Evolutionary conservation across 2,329 filamentous ascomycete genomes (phyloP).

Genomic region (Aspergillus fischeri): DNA sequence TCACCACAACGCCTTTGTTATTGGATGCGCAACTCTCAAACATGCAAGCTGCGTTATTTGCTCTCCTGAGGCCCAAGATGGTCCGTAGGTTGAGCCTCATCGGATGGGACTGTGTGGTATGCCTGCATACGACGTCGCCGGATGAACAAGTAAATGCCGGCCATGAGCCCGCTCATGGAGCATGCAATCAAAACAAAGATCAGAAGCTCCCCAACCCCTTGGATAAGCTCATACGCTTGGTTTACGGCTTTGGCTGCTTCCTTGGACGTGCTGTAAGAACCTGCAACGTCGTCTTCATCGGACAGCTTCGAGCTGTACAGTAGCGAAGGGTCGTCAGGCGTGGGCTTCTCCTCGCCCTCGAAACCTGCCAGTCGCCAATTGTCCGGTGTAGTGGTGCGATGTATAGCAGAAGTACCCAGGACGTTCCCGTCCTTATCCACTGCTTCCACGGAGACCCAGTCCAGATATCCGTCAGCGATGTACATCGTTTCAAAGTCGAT

Average conservation of each 20-base stretch:
- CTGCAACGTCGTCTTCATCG: slow-evolving; percentile 11
- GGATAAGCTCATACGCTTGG: slow-evolving; percentile 30
- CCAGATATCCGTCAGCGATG: slow-evolving; percentile 26
- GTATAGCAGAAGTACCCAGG: slow-evolving; percentile 24
- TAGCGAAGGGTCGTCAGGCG: slow-evolving; percentile 25
- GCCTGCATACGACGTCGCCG: slow-evolving; percentile 20
- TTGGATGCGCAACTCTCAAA: neutral
- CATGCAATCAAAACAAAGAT: slow-evolving; percentile 25
- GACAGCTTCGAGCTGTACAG: slow-evolving; percentile 14
- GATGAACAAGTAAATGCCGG: slow-evolving; percentile 18
- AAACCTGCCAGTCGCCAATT: slow-evolving; percentile 32
- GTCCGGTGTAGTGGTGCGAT: slow-evolving; percentile 21
- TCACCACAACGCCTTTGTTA: neutral
- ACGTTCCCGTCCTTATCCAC: slow-evolving; percentile 22
- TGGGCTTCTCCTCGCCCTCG: slow-evolving; percentile 17
- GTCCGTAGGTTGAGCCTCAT: slow-evolving; percentile 23
- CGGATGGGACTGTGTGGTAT: slow-evolving; percentile 27
- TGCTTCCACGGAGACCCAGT: slow-evolving; percentile 29
- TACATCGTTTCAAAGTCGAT: slow-evolving; percentile 36
- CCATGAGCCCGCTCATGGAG: slow-evolving; percentile 20
- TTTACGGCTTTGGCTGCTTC: slow-evolving; percentile 25
- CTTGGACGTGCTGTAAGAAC: slow-evolving; percentile 12
- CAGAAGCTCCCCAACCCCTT: slow-evolving; percentile 25
- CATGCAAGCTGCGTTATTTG: neutral
- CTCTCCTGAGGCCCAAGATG: slow-evolving; percentile 1